Conservation (phyloP, 164 flowering plant genomes). For the Nymphaea thermarum region DNA sequence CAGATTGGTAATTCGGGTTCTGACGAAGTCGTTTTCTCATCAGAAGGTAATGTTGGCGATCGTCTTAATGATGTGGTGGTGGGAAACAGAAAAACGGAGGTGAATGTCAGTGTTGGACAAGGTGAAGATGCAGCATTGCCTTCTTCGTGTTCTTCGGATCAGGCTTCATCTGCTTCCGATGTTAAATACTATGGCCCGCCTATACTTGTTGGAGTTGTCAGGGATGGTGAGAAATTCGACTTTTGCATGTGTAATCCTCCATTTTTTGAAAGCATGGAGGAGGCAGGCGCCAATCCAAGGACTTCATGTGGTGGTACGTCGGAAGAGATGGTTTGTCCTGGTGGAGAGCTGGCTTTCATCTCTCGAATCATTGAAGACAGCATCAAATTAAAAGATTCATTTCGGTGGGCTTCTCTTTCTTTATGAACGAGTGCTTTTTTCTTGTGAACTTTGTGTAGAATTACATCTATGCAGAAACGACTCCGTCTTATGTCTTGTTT, state of each 20-base stretch:
- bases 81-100: background rate
- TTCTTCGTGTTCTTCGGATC: constrained; percentile 2
- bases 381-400: constrained; percentile 48
- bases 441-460: background rate
- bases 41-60: background rate
- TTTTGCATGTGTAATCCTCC: constrained; percentile 99
- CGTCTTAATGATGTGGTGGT: background rate
- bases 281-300: constrained; percentile 89
- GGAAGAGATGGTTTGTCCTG: constrained; percentile 88
- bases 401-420: constrained; percentile 30
- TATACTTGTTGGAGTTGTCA: constrained; percentile 60
- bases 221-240: constrained; percentile 71
- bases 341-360: constrained; percentile 86
- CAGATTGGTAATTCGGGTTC: background rate
- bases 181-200: constrained; percentile 32
- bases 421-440: background rate
- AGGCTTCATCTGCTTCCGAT: constrained; percentile 2
- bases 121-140: background rate
- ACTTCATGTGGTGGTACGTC: constrained; percentile 92
- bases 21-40: constrained; percentile 6
- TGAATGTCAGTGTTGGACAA: background rate
- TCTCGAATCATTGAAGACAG: constrained; percentile 80
- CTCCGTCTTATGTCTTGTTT: background rate
- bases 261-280: constrained; percentile 76
- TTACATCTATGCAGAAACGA: background rate